A percentile compares a stretch with the other conserved stretches of the same genome.
Conservation (phyloP, 1,284 basidiomycete genomes). For the Cryptococcus sp. region DNA sequence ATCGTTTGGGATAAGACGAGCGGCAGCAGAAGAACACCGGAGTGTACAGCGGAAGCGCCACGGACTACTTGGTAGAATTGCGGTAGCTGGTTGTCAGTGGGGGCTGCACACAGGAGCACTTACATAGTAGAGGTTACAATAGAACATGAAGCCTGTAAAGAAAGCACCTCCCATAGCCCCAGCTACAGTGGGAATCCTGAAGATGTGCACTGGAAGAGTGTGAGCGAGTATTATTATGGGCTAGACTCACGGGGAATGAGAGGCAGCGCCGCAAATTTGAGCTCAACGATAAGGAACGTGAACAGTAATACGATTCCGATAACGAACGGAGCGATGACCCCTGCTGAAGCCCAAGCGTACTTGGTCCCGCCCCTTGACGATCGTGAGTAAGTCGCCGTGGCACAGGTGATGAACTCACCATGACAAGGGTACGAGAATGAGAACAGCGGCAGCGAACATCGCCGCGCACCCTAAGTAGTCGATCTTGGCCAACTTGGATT, state of each 20-base stretch:
- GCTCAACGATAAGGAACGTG: constrained; percentile 71
- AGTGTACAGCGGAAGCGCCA: constrained; percentile 63
- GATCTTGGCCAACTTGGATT: constrained; percentile 62
- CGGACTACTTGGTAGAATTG: constrained; percentile 73
- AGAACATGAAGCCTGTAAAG: constrained; percentile 58
- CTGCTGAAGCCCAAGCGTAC: constrained; percentile 65
- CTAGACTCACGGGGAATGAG: constrained; percentile 15
- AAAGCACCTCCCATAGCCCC: constrained; percentile 70
- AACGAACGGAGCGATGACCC: constrained; percentile 63
- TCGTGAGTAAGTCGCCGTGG: too few relatives aligned
- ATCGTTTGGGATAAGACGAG: constrained; percentile 65
- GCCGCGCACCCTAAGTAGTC: constrained; percentile 67
- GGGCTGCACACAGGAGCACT: not conserved
- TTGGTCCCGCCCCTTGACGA: constrained; percentile 58
- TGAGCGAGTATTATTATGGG: too few relatives aligned
- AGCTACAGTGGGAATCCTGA: constrained; percentile 66
- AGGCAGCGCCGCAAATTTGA: constrained; percentile 66
- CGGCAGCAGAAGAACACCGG: constrained; percentile 65
- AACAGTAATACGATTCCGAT: constrained; percentile 60
- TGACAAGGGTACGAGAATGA: constrained; percentile 69
- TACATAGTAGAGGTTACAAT: constrained; percentile 24
- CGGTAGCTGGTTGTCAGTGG: constrained; percentile 53
- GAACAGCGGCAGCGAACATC: constrained; percentile 62
- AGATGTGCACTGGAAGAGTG: constrained; percentile 65
- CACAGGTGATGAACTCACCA: constrained; percentile 46